phyloP scores from a whole-genome alignment of 805 yeast genomes.

The Spathaspora girioi region DNA sequence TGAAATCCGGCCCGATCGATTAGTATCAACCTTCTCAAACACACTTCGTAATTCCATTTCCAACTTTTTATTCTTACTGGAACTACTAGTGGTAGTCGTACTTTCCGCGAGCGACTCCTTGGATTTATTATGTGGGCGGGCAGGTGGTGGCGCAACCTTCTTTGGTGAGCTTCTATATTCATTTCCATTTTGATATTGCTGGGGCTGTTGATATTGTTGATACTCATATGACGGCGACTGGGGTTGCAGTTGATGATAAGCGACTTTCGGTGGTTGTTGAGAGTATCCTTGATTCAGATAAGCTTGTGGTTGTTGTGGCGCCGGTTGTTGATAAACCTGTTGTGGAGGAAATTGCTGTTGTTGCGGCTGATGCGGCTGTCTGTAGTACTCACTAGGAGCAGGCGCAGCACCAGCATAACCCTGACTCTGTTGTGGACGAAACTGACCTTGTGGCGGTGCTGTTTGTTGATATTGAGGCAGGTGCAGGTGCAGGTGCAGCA shows the following conservation, averaged over 20 bases:
- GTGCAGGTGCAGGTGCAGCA: conserved; percentile 6
- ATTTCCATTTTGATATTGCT: conserved; percentile 10
- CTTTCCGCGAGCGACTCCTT: conserved; percentile 20
- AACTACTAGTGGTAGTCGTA: not conserved
- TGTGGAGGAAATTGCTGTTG: conserved; percentile 9
- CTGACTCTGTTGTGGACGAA: not conserved
- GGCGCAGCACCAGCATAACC: not conserved
- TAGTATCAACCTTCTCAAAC: conserved; percentile 53
- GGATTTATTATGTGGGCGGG: conserved; percentile 11
- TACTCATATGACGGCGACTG: conserved; percentile 6
- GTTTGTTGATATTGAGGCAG: conserved; percentile 8
- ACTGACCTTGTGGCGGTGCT: not conserved
- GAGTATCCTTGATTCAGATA: conserved; percentile 9
- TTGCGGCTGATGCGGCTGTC: conserved; percentile 8
- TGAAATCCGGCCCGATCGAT: conserved; percentile 51
- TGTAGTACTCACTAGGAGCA: conserved; percentile 2
- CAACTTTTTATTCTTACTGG: conserved; percentile 19
- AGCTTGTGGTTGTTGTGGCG: conserved; percentile 10
- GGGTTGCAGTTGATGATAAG: conserved; percentile 10
- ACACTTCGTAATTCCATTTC: conserved; percentile 47
- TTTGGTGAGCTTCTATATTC: not conserved
- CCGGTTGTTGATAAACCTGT: conserved; percentile 9
- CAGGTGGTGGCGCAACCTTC: not conserved
- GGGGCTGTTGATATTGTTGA: conserved; percentile 5
- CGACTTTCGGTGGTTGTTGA: conserved; percentile 9